Evolutionary conservation across 306 rosid species (phyloP).

Genomic region (Sphenostylis stenocarpa): DNA sequence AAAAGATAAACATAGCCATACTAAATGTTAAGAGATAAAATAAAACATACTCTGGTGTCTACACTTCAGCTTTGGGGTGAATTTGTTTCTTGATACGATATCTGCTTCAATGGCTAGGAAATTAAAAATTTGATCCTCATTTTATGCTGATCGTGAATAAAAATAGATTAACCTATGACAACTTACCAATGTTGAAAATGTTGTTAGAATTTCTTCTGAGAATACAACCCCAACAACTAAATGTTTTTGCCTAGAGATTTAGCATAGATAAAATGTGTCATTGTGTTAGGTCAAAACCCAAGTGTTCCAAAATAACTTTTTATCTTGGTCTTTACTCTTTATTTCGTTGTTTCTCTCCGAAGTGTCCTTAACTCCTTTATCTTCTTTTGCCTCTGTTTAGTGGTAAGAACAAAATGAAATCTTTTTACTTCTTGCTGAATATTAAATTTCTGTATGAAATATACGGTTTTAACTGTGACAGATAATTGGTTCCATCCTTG

Average conservation of each 20-base stretch:
- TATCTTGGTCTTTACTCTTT: background rate
- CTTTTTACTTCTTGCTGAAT: background rate
- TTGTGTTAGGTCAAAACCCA: background rate
- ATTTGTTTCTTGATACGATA: background rate
- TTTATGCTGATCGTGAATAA: background rate
- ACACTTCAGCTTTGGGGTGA: background rate
- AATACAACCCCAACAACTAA: background rate
- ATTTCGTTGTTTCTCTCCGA: background rate
- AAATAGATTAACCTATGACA: background rate
- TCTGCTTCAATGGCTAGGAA: background rate
- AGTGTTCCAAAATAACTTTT: background rate
- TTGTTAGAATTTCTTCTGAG: background rate
- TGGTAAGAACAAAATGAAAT: background rate
- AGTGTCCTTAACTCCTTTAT: background rate
- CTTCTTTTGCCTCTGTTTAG: background rate
- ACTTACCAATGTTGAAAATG: background rate
- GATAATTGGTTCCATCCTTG: constrained; percentile 84
- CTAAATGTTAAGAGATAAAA: background rate
- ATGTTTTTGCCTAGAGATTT: background rate
- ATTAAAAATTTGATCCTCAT: background rate
- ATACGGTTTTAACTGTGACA: constrained; percentile 39
- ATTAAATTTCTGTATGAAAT: background rate
- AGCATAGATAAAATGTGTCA: background rate
- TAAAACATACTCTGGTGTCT: background rate
- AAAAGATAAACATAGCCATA: background rate